Evolutionary conservation across 2,329 filamentous ascomycete genomes (phyloP).

Genomic region (Aspergillus aculeatus): DNA sequence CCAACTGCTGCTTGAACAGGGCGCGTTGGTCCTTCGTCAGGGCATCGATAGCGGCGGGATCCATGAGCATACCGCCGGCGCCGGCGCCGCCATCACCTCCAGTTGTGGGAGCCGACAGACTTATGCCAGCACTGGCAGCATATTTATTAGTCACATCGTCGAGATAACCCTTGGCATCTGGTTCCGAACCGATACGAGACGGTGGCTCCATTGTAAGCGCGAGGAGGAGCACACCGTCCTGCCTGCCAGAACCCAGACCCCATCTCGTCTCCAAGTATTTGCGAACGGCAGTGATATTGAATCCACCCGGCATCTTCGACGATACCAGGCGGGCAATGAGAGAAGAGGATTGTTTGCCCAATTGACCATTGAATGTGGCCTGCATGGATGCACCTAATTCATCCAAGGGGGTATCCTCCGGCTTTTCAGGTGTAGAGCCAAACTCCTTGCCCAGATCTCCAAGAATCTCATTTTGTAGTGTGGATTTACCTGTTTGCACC

Average conservation of each 20-base stretch:
- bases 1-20: constrained; percentile 96
- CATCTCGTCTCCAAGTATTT: constrained; percentile 95
- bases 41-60: constrained; percentile 92
- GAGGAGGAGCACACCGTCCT: constrained; percentile 85
- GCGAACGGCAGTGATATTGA: constrained; percentile 94
- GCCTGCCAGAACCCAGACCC: constrained; percentile 81
- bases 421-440: constrained; percentile 95
- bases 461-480: constrained; percentile 96
- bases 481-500: constrained; percentile 78
- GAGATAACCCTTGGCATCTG: constrained; percentile 87
- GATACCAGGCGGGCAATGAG: constrained; percentile 93
- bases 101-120: constrained; percentile 68
- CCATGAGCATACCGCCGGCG: constrained; percentile 96
- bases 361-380: constrained; percentile 96
- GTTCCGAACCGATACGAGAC: constrained; percentile 81
- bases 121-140: constrained; percentile 78
- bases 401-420: constrained; percentile 94
- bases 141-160: constrained; percentile 90
- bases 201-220: constrained; percentile 91
- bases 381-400: constrained; percentile 95
- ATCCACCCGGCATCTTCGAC: constrained; percentile 98
- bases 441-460: constrained; percentile 98
- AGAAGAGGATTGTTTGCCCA: constrained; percentile 93
- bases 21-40: constrained; percentile 95
- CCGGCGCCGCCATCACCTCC: constrained; percentile 70